A percentile compares a stretch with the other conserved stretches of the same genome.
phyloP scores from a whole-genome alignment of 805 yeast species.

The Sugiyamaella mastotermitis region DNA sequence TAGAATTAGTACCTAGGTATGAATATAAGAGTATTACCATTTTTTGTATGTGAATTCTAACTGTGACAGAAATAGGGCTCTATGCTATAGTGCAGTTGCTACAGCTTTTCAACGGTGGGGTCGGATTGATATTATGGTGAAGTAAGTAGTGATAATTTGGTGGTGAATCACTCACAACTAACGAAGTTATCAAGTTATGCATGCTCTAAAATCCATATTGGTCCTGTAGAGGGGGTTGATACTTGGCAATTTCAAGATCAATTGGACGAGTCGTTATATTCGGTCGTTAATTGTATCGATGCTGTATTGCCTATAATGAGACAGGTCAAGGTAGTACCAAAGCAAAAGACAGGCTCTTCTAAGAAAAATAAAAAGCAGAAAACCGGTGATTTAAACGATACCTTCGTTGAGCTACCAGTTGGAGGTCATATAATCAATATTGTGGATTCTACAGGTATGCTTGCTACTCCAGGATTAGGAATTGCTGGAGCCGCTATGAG shows the following conservation, averaged over 20 bases:
- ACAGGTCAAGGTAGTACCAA: slow-evolving; percentile 14
- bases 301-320: slow-evolving; percentile 25
- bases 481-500: slow-evolving; percentile 24
- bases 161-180: not conserved
- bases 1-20: slow-evolving; percentile 13
- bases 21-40: not conserved
- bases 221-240: slow-evolving; percentile 18
- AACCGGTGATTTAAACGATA: too few relatives aligned
- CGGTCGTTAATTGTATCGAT: slow-evolving; percentile 19
- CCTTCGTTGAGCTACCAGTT: too few relatives aligned
- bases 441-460: slow-evolving; percentile 22
- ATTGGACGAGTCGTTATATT: slow-evolving; percentile 13
- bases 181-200: slow-evolving; percentile 2
- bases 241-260: slow-evolving; percentile 16
- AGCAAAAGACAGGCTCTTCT: too few relatives aligned
- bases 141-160: slow-evolving; percentile 4
- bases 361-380: too few relatives aligned
- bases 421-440: slow-evolving; percentile 27
- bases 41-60: too few relatives aligned
- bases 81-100: slow-evolving; percentile 18
- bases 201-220: slow-evolving; percentile 11
- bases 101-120: slow-evolving; percentile 13
- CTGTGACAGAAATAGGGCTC: slow-evolving; percentile 7
- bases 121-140: slow-evolving; percentile 19
- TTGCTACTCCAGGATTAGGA: slow-evolving; percentile 27